Percentiles rank a stretch among this genome's conserved stretches.
These are phyloP conservation scores for Cercophora samala DNA, from an alignment of 495 filamentous ascomycete genomes.

Conservation along the genomic window DNA sequence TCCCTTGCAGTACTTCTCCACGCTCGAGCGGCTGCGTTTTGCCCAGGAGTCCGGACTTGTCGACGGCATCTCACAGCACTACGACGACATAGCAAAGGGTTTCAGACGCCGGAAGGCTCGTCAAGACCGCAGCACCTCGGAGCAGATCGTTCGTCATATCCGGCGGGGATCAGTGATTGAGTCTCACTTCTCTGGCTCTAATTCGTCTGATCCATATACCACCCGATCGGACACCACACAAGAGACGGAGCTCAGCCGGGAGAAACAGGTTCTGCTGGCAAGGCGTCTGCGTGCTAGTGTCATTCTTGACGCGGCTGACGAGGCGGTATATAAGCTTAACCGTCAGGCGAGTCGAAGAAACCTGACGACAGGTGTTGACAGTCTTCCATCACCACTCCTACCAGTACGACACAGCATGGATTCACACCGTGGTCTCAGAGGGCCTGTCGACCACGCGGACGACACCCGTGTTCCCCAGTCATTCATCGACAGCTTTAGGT, in stretches of 20 bases:
- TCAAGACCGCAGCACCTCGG: constrained; percentile 36
- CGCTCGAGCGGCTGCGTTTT: constrained; percentile 60
- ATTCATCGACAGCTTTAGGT: constrained; percentile 68
- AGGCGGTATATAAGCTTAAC: constrained; percentile 56
- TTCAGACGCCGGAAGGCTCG: constrained; percentile 38
- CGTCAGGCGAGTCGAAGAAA: constrained; percentile 37
- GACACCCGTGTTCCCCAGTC: constrained; percentile 35
- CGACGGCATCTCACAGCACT: constrained; percentile 41
- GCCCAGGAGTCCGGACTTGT: constrained; percentile 48
- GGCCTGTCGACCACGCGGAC: constrained; percentile 40
- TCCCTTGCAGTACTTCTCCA: constrained; percentile 60
- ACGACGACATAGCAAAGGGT: constrained; percentile 40
- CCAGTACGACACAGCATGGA: constrained; percentile 38
- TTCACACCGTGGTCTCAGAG: constrained; percentile 30
- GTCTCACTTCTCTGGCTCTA: constrained; percentile 48
- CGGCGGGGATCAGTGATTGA: constrained; percentile 32
- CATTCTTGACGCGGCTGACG: constrained; percentile 69
- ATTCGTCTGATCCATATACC: constrained; percentile 65
- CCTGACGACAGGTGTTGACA: constrained; percentile 31
- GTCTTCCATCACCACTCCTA: constrained; percentile 28
- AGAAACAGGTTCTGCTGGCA: constrained; percentile 65
- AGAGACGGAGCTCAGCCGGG: constrained; percentile 53
- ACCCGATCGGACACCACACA: constrained; percentile 65
- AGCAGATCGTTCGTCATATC: constrained; percentile 36
- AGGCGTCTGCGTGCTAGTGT: constrained; percentile 55